Base-by-base conservation (phyloP, 495 filamentous ascomycete species). In the Penicillium cinerascens region DNA sequence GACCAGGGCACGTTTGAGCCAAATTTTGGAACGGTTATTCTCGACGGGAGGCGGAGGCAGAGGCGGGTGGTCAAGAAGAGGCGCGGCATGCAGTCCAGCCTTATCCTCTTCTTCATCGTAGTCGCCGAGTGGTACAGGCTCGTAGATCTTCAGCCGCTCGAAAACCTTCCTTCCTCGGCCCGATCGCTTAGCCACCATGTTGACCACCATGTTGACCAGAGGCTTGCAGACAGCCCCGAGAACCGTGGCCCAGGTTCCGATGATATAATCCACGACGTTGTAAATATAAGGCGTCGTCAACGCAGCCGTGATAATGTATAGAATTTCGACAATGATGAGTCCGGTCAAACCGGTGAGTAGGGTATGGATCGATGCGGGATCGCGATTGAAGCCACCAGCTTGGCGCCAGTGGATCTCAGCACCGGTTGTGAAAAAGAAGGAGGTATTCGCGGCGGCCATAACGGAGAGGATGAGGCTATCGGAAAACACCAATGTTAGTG, bases 331-430 rank as follows among this genome's bases (percentile, higher is more conserved):
- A 41, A 71, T 68, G 2, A 70, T 43, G 17, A 70, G 68, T n/a
- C 68, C 67, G 22, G 67, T 68, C 42, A 73, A 42, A n/a, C 70
- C 70, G 22, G 70, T 69, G 6, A 73, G 61, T 2, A 73, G 49
- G 10, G 69, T 71, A 23, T 65, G 60, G 33, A 70, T 61, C 23
- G 67, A 66, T 17, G 70, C 68, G 4, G 70, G 65, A 54, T 73
- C 68, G 29, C 55, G 54, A 44, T 68, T 64, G 52, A 70, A 66
- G 26, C 59, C 55, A 20, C 56, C 60, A 29, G 67, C 68, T 39
- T 71, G 69, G 44, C 60, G 60, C 70, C 70, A 73, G 60, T 73
- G 69, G 29, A 73, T 71, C 41, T 73, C 70, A 15, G 70, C 69
- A 6, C 70, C 68, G 38, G 64, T 68, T 1, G 61, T 58, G 45